phyloP scores from a whole-genome alignment of 495 filamentous ascomycete genomes.

The Parachaetomium inaequale region DNA sequence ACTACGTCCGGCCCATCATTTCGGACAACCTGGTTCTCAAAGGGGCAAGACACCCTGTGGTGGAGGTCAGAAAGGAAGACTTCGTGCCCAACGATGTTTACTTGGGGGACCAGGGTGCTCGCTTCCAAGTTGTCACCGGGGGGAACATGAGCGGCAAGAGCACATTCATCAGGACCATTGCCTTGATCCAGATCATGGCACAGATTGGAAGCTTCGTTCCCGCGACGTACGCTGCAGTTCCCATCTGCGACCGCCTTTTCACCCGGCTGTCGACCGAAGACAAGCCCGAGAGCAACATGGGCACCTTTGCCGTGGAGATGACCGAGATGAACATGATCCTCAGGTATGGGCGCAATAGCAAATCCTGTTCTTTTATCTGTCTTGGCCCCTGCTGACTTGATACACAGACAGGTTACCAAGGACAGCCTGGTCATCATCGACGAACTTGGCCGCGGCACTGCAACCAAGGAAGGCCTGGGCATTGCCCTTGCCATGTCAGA shows the following conservation, averaged over 20 bases:
- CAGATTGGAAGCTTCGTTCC: slow-evolving; percentile 92
- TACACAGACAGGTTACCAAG: slow-evolving; percentile 60
- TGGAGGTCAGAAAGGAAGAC: slow-evolving; percentile 51
- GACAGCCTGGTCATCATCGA: slow-evolving; percentile 83
- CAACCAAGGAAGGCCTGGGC: slow-evolving; percentile 79
- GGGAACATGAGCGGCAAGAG: slow-evolving; percentile 99
- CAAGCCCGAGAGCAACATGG: slow-evolving; percentile 84
- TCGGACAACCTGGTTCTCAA: slow-evolving; percentile 74
- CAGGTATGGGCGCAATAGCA: slow-evolving; percentile 35
- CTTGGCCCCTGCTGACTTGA: neutral
- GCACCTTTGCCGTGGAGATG: slow-evolving; percentile 94
- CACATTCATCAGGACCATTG: slow-evolving; percentile 86
- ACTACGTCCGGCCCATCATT: slow-evolving; percentile 78
- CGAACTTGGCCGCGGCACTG: slow-evolving; percentile 90
- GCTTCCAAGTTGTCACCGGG: slow-evolving; percentile 92
- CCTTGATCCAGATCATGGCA: slow-evolving; percentile 84
- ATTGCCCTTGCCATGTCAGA: slow-evolving; percentile 89
- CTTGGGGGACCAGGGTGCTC: slow-evolving; percentile 69
- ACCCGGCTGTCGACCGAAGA: slow-evolving; percentile 83
- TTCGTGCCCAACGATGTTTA: slow-evolving; percentile 83
- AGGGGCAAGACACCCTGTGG: slow-evolving; percentile 76
- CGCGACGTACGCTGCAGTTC: slow-evolving; percentile 75
- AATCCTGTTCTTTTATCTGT: neutral
- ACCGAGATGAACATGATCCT: slow-evolving; percentile 91
- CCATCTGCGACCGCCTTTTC: slow-evolving; percentile 78